Conservation (phyloP, 2,329 filamentous ascomycete genomes). For the Arthrobotrys entomopaga region DNA sequence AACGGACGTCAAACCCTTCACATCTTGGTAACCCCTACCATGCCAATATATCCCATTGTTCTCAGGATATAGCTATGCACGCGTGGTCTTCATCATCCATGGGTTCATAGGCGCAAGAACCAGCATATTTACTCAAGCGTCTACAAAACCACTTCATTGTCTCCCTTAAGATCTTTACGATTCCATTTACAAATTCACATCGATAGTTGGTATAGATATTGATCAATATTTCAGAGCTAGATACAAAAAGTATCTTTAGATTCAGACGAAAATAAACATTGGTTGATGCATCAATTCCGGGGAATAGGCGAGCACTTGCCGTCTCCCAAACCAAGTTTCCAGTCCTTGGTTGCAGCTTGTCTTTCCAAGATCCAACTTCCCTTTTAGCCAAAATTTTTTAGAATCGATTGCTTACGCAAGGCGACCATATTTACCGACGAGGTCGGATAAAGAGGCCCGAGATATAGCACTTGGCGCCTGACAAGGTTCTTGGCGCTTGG, state of each 20-base stretch:
- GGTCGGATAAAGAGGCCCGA: constrained; percentile 29
- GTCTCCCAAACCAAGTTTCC: constrained; percentile 28
- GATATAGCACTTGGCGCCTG: background rate
- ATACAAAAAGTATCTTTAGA: too few species aligned
- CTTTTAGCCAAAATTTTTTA: constrained; percentile 49
- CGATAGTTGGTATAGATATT: too few species aligned
- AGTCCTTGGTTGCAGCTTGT: background rate
- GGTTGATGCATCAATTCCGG: constrained; percentile 1
- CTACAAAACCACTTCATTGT: too few species aligned
- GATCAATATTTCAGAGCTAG: too few species aligned
- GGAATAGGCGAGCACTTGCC: constrained; percentile 42
- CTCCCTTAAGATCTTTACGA: too few species aligned
- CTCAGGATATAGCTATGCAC: too few species aligned
- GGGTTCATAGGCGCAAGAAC: too few species aligned
- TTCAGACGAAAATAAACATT: too few species aligned
- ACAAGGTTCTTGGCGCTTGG: constrained; percentile 6
- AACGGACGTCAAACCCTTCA: constrained; percentile 29
- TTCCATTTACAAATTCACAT: too few species aligned
- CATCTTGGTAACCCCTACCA: constrained; percentile 4
- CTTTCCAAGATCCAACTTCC: constrained; percentile 10
- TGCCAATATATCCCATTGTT: background rate
- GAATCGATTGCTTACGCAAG: constrained; percentile 2
- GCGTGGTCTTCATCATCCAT: too few species aligned
- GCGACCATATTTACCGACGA: background rate
- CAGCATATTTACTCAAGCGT: too few species aligned